Percentiles rank a stretch among this genome's conserved stretches.
Conservation (phyloP, 176 grass and related monocot species). For the Cenchrus fungigraminus region DNA sequence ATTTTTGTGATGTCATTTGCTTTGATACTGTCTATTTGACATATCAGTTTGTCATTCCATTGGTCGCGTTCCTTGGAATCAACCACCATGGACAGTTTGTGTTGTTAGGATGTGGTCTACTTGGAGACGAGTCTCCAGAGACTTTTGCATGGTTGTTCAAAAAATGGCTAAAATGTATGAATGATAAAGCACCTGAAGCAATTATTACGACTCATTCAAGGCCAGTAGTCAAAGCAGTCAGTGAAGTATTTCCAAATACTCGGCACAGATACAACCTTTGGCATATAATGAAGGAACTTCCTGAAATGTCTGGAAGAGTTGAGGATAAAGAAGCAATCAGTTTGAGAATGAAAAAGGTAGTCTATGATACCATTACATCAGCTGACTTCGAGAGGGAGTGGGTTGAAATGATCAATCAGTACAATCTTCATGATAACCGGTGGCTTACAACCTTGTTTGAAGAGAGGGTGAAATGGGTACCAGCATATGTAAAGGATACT, state of each 20-base stretch:
- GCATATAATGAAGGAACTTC: slow-evolving; percentile 94
- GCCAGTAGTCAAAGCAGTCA: slow-evolving; percentile 65
- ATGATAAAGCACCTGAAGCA: slow-evolving; percentile 77
- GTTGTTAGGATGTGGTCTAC: slow-evolving; percentile 82
- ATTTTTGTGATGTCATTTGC: slow-evolving; percentile 81
- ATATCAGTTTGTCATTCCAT: slow-evolving; percentile 69
- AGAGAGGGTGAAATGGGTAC: slow-evolving; percentile 81
- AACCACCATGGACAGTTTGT: slow-evolving; percentile 90
- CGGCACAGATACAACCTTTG: slow-evolving; percentile 81
- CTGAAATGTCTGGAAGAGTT: slow-evolving; percentile 83
- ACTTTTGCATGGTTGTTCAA: slow-evolving; percentile 83
- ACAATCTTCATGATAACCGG: slow-evolving; percentile 67
- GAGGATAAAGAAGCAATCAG: slow-evolving; percentile 87
- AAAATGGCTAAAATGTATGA: slow-evolving; percentile 88
- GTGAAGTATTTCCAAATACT: slow-evolving; percentile 67
- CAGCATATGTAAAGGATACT: slow-evolving; percentile 79
- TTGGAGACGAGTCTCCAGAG: slow-evolving; percentile 78
- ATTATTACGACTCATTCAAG: slow-evolving; percentile 76
- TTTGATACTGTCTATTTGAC: slow-evolving; percentile 84
- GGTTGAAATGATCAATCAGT: slow-evolving; percentile 80
- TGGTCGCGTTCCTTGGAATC: slow-evolving; percentile 85
- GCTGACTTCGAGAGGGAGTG: slow-evolving; percentile 84
- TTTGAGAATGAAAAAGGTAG: slow-evolving; percentile 76
- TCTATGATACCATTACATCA: slow-evolving; percentile 73
- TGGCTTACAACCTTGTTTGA: slow-evolving; percentile 80